Base-by-base conservation (phyloP, 805 yeast species). In the Pachysolen tannophilus region DNA sequence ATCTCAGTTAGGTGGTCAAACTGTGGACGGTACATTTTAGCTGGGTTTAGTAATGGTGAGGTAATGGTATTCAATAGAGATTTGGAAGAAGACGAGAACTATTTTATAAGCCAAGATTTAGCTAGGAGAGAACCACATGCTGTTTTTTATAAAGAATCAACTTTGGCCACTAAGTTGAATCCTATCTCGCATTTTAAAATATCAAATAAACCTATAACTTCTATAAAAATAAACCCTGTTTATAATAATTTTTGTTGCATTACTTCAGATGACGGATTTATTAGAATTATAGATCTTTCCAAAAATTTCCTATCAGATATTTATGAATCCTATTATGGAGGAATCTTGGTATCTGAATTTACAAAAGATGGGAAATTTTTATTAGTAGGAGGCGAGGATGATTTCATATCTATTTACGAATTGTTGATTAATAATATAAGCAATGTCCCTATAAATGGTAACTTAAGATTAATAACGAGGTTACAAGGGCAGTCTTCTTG, bases 191-290 rank as follows among this genome's bases (percentile, higher is more conserved):
- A 78, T 43, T 75, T 76, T 56, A 75, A 75, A 40, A 42, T 82
- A n/a, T 65, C 80, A 10, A 67, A 69, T 37, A 67, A 67, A 41
- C 72, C 85, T 3, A 63, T 82, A 20, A 78, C 85, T 0, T 52
- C 56, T 23, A 48, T 71, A 27, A 50, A 56, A 39, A 49, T 60
- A 37, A 62, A 72, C 44, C 66, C 84, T 51, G 32, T 52, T 45
- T 47, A 41, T 33, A 43, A 53, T 6, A 60, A 61, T 23, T 30
- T 71, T 5, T 34, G 72, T 6, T 70, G 76, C 0, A 49, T 76
- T n/a, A 72, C 81, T 0, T 61, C 75, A 6, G 82, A 75, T 41
- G 86, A 80, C 48, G 92, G 87, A 3, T 69, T 68, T 41, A 56
- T 78, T 18, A 57, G 82, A 31, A 45, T 82, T 13, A 58, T 82